Evolutionary conservation across 805 yeast genomes (phyloP), one percentile per base, ranked within the genome.

Genomic region (Priceomyces haplophilus): DNA sequence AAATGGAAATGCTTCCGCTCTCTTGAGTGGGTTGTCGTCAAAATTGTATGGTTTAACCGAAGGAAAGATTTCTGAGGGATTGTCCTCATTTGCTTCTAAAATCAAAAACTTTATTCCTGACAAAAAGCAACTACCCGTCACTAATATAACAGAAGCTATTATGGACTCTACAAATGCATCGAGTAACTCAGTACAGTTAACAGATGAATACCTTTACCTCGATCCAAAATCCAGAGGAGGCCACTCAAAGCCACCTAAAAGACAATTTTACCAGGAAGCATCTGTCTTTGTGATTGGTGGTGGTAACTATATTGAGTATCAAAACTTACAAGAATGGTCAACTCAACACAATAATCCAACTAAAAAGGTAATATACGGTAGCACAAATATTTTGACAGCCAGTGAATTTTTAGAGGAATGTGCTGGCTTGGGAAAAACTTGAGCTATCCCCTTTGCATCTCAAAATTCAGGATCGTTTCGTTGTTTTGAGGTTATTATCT

Each of bases 221-320:
- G 97, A 93, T 62, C 97, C 99, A 21, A 82, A 80, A 53, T 82
- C 88, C 2, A 78, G 98, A 50, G 98, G 98, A 3, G 84, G 95
- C 5, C 90, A 85, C 54, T 82, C 96, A 3, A 82, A 85, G 53
- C 91, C 90, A 29, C 97, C 97, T 30, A 85, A 81, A 61, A 80
- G 96, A 57, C 86, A 83, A 51, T 70, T 83, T 8, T 88, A 87
- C 61, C 81, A 80, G 45, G 93, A 88, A 51, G 80, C 95, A 1
- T 69, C 88, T 38, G 96, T 93, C 16, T 93, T 93, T 62, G 88
- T 90, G 40, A 90, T 93, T 43, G 99, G 99, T 19, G 99, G 99
- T 27, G 98, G 98, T 37, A 90, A 88, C 63, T 93, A 89, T 60
- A 68, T 87, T 48, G 99, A 93, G 67, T 93, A 91, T 60, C 95